phyloP scores from a whole-genome alignment of 768 basidiomycete species.

The Calocybe gangraenosa region DNA sequence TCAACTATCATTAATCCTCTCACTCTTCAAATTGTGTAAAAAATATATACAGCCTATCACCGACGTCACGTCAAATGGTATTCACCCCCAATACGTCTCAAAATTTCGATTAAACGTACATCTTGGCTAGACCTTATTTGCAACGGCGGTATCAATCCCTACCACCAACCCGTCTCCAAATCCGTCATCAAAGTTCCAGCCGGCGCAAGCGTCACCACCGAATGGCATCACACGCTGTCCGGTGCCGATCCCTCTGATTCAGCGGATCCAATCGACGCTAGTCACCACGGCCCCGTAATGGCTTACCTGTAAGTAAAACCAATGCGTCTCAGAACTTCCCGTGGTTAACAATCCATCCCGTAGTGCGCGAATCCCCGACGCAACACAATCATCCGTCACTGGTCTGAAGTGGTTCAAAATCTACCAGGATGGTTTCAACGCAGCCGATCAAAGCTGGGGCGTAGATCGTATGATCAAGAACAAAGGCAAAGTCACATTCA shows the following conservation, averaged over 20 bases:
- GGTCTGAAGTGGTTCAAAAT: constrained; percentile 56
- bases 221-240: constrained; percentile 46
- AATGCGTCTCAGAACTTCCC: not conserved
- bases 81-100: not conserved
- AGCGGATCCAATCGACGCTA: constrained; percentile 44
- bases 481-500: constrained; percentile 47
- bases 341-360: not conserved
- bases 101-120: not conserved
- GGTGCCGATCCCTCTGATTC: constrained; percentile 37
- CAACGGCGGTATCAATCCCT: constrained; percentile 58
- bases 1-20: not conserved
- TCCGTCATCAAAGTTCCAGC: constrained; percentile 46
- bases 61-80: constrained; percentile 50
- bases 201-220: constrained; percentile 47
- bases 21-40: too few species aligned
- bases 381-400: constrained; percentile 41
- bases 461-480: constrained; percentile 42
- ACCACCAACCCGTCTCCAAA: constrained; percentile 41
- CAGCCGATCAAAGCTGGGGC: constrained; percentile 34
- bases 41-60: constrained; percentile 42
- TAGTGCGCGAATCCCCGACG: constrained; percentile 43
- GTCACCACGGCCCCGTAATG: constrained; percentile 51
- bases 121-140: constrained; percentile 45
- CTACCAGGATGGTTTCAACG: constrained; percentile 38
- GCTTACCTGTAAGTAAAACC: constrained; percentile 40